Evolutionary conservation across 495 filamentous ascomycete genomes (phyloP), one percentile per base, ranked within the genome.

Genomic region (Durotheca rogersii): DNA sequence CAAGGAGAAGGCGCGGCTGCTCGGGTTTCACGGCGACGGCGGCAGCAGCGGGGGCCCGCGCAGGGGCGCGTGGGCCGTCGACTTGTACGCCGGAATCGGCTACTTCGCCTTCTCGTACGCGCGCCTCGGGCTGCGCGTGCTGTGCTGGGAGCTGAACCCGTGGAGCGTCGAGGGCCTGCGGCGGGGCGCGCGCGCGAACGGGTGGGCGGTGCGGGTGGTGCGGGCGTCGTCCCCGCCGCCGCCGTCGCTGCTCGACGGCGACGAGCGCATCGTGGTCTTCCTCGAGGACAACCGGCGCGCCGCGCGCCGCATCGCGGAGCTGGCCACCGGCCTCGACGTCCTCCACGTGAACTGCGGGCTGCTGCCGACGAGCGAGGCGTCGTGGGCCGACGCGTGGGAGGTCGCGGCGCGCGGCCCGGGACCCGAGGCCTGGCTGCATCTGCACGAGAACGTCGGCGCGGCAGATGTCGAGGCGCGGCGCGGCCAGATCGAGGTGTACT

Each of bases 61-160:
- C 16, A n/a, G 34, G 35, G 11, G 31, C 1, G 58, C 46, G 12
- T 74, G 72, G 40, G 88, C 87, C 0, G 81, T 93, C 0, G 91
- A 96, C 65, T 68, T 96, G 56, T 96, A 91, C 73, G 87, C 87
- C 2, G 91, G 91, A 0, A 94, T 96, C 51, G 91, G 91, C 1
- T 96, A 96, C 65, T 96, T 96, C 66, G 79, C 85, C 11, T 92
- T 95, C 54, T 83, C 79, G 25, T 95, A 93, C 61, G 72, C 83
- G 14, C 76, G 72, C 48, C 74, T 86, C n/a, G 90, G 90, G 0
- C 72, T 88, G 46, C 74, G 79, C 37, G 85, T 95, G 6, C 72
- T 92, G 48, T 87, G 89, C 56, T 96, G 87, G 86, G 91, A 96
- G 63, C 67, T 96, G 16, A 96, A 90, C 68, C 78, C 81, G 3